Percentiles rank a stretch among this genome's conserved stretches.
Evolutionary conservation across 371 early-diverging fungal species (phyloP).

Genomic region (Syncephalastrum racemosum): DNA sequence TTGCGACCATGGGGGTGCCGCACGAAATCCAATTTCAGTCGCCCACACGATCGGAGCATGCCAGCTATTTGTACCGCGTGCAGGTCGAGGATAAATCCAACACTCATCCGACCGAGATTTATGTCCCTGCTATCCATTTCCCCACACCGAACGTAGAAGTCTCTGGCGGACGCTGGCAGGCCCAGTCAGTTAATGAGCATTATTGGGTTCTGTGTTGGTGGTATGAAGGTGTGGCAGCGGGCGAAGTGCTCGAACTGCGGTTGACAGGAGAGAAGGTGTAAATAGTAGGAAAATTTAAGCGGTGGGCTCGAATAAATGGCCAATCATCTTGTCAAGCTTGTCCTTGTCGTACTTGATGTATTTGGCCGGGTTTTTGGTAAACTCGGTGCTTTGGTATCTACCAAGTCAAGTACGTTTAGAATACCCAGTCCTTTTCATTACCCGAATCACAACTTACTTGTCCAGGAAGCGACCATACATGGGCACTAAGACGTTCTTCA

Average conservation of each 20-base stretch:
- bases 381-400: conserved; percentile 63
- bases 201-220: conserved; percentile 25
- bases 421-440: conserved; percentile 8
- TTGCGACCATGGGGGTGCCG: conserved; percentile 33
- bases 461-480: conserved; percentile 79
- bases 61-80: conserved; percentile 22
- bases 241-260: background rate
- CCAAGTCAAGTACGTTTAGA: conserved; percentile 3
- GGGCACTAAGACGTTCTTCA: conserved; percentile 74
- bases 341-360: conserved; percentile 80
- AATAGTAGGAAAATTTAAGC: conserved; percentile 22
- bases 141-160: conserved; percentile 18
- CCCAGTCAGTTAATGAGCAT: background rate
- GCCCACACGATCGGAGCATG: conserved; percentile 24
- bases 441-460: conserved; percentile 37
- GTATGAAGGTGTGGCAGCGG: background rate
- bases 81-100: conserved; percentile 8
- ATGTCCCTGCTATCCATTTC: conserved; percentile 43
- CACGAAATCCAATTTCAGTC: conserved; percentile 24
- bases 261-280: background rate
- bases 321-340: conserved; percentile 62
- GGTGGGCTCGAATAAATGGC: conserved; percentile 67
- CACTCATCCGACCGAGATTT: conserved; percentile 36
- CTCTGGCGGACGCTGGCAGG: conserved; percentile 15
- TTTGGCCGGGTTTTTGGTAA: conserved; percentile 79